Conservation (phyloP, 2,329 filamentous ascomycete genomes). For the Zalaria obscura region DNA sequence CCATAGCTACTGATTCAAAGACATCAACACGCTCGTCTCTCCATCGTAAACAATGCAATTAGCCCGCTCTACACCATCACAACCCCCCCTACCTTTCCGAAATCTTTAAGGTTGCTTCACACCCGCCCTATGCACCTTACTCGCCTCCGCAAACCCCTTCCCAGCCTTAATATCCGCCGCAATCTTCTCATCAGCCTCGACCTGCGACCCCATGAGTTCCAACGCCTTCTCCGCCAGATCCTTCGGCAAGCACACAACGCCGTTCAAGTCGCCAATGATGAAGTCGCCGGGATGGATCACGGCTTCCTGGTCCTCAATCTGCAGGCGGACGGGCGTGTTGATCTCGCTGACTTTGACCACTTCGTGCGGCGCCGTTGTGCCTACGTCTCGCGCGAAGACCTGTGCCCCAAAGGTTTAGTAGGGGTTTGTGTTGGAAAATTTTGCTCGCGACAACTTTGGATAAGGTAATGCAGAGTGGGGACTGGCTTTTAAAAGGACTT, state of each 20-base stretch:
- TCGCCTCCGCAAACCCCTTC: conserved; percentile 10
- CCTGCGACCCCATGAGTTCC: conserved; percentile 16
- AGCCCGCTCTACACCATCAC: no score
- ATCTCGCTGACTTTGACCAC: conserved; percentile 20
- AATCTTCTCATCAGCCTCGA: conserved; percentile 16
- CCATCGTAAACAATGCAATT: no score
- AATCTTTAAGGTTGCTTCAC: no score
- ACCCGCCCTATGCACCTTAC: conserved; percentile 10
- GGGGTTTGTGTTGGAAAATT: no score
- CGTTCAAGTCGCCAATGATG: conserved; percentile 21
- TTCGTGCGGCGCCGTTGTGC: conserved; percentile 17
- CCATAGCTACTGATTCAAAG: no score
- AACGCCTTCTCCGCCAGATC: conserved; percentile 11
- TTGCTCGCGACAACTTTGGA: background rate
- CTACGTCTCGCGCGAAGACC: conserved; percentile 20
- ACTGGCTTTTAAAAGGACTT: background rate
- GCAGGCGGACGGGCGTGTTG: conserved; percentile 19
- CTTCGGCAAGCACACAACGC: conserved; percentile 17
- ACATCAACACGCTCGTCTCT: no score
- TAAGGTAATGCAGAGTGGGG: background rate
- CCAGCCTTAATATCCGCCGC: conserved; percentile 14
- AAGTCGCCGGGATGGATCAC: conserved; percentile 20
- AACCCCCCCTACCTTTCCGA: no score
- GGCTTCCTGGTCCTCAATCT: conserved; percentile 13
- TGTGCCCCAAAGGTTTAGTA: background rate